phyloP scores from a whole-genome alignment of 139 green algal species.

The Desmodesmus armatus region DNA sequence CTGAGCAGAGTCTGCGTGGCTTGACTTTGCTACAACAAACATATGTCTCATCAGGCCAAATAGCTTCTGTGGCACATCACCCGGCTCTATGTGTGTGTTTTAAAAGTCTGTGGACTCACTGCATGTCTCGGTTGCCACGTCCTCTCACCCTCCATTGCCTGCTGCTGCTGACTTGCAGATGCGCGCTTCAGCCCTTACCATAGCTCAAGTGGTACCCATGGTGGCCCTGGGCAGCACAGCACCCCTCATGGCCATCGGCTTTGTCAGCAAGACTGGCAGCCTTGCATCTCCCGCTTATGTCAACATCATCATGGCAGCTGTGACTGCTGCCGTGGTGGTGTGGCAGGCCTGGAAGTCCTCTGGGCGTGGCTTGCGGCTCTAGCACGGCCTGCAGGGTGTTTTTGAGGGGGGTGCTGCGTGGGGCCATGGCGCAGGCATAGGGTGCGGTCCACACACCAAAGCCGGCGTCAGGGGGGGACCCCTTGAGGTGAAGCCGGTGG shows the following conservation, averaged over 20 bases:
- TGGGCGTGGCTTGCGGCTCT: no score
- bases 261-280: conserved; percentile 6
- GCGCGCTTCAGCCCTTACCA: conserved; percentile 12
- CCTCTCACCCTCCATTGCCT: background rate
- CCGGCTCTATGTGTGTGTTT: background rate
- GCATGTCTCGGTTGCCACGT: background rate
- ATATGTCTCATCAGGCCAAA: background rate
- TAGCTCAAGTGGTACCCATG: conserved; percentile 3
- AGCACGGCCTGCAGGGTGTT: no score
- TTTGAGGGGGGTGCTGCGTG: no score
- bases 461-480: no score
- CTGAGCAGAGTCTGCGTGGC: background rate
- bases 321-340: no score
- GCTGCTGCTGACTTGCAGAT: conserved; percentile 13
- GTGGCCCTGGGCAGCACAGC: conserved; percentile 5
- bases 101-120: background rate
- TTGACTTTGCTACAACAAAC: background rate
- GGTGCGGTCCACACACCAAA: no score
- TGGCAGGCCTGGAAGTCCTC: no score
- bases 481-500: no score
- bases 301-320: conserved; percentile 3
- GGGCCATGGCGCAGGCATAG: no score
- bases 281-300: conserved; percentile 24
- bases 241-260: conserved; percentile 20
- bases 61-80: background rate